These are phyloP conservation scores for Jamesozyma lodderae DNA, from an alignment of 805 yeast genomes.

Conservation along the genomic window DNA sequence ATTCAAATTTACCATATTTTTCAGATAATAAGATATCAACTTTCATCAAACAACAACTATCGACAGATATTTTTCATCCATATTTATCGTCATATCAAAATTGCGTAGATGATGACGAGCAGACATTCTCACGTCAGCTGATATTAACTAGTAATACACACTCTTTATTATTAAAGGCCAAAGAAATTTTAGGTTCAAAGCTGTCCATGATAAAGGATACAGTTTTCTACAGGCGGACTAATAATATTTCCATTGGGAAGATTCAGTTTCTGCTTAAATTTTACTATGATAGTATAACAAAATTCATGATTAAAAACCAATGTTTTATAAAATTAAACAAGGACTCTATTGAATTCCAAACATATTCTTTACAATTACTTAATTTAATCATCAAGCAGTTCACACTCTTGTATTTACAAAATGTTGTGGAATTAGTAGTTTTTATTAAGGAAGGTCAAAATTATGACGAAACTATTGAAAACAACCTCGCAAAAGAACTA, in stretches of 20 bases:
- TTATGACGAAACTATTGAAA: background rate
- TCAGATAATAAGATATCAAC: conserved; percentile 18
- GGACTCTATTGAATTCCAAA: conserved; percentile 20
- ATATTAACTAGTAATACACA: conserved; percentile 16
- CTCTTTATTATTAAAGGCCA: conserved; percentile 15
- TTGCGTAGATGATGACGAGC: too few relatives aligned
- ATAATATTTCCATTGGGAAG: conserved; percentile 19
- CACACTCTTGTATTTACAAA: conserved; percentile 21
- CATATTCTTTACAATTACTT: conserved; percentile 14
- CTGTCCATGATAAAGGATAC: conserved; percentile 6
- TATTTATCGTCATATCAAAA: too few relatives aligned
- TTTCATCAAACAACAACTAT: conserved; percentile 6
- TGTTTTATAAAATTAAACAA: conserved; percentile 20
- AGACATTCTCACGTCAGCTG: too few relatives aligned
- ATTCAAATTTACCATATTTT: conserved; percentile 17
- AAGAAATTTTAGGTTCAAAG: conserved; percentile 10
- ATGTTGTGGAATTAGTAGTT: conserved; percentile 19
- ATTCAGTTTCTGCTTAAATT: conserved; percentile 15
- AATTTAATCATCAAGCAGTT: conserved; percentile 18
- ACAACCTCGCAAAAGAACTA: background rate
- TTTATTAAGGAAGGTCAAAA: background rate
- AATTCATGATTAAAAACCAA: conserved; percentile 24
- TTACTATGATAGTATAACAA: conserved; percentile 12
- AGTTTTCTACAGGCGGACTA: conserved; percentile 13
- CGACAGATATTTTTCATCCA: conserved; percentile 1